These are phyloP conservation scores for Camellia oleifera DNA, from an alignment of 179 eudicot species.

Conservation along the genomic window DNA sequence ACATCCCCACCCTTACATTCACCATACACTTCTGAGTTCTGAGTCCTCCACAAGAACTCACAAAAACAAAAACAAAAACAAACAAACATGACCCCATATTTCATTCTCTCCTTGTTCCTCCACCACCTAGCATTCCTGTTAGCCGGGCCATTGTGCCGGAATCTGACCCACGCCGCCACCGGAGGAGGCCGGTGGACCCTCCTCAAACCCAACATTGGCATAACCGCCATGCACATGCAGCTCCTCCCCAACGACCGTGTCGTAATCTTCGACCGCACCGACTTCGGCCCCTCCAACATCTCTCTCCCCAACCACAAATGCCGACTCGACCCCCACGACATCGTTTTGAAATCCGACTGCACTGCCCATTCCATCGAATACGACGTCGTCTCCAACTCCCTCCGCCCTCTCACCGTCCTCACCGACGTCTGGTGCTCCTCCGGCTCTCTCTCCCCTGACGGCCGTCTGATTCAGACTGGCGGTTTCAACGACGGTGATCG, in stretches of 20 bases:
- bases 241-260: slow-evolving; percentile 58
- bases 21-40: no score
- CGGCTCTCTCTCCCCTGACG: slow-evolving; percentile 34
- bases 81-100: background rate
- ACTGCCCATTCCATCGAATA: slow-evolving; percentile 40
- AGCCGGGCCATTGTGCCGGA: slow-evolving; percentile 7
- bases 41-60: no score
- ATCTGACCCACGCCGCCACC: slow-evolving; percentile 4
- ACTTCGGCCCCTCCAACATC: slow-evolving; percentile 39
- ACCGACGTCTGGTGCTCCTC: slow-evolving; percentile 49
- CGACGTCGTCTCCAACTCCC: slow-evolving; percentile 12
- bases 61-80: background rate
- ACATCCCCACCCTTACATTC: no score
- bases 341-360: slow-evolving; percentile 22
- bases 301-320: slow-evolving; percentile 28
- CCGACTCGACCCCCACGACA: slow-evolving; percentile 31
- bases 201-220: slow-evolving; percentile 50
- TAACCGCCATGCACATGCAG: slow-evolving; percentile 94
- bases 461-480: slow-evolving; percentile 35
- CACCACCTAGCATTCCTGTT: background rate
- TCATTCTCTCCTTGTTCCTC: background rate
- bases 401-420: slow-evolving; percentile 35
- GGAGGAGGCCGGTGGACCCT: slow-evolving; percentile 47
- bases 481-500: slow-evolving; percentile 40
- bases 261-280: slow-evolving; percentile 44